A percentile compares a stretch with the other conserved stretches of the same genome.
Conservation (phyloP, 768 basidiomycete genomes). For the Solioccasus polychromus region DNA sequence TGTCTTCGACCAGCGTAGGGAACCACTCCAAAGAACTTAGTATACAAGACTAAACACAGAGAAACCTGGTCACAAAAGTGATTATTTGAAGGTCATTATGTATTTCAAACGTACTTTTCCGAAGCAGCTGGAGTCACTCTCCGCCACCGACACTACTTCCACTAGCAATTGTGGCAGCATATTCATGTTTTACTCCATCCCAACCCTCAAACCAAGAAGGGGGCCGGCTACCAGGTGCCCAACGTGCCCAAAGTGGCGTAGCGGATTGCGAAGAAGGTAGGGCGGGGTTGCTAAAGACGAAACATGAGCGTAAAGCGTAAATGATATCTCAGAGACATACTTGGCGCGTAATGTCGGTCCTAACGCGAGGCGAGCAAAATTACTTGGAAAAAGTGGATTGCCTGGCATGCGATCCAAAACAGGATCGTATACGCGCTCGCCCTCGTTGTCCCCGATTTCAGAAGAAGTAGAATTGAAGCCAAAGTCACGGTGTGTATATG, state of each 20-base stretch:
- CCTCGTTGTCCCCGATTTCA: constrained; percentile 26
- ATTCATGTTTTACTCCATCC: constrained; percentile 41
- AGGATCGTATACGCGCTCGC: constrained; percentile 41
- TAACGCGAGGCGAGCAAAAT: constrained; percentile 64
- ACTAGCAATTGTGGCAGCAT: constrained; percentile 41
- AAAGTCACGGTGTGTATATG: constrained; percentile 16
- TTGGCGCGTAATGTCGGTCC: constrained; percentile 64
- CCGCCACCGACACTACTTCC: constrained; percentile 30
- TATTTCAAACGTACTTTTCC: not conserved
- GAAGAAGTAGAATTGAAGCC: constrained; percentile 12
- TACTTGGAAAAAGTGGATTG: constrained; percentile 78
- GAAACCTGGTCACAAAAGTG: not conserved
- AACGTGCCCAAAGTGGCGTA: constrained; percentile 21
- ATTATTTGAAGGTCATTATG: not conserved
- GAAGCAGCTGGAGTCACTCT: constrained; percentile 11
- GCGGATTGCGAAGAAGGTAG: constrained; percentile 15
- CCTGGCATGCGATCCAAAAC: constrained; percentile 68
- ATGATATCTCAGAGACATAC: constrained; percentile 29
- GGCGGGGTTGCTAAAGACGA: constrained; percentile 24
- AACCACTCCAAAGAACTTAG: not conserved
- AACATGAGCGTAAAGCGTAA: not conserved
- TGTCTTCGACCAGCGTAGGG: not conserved
- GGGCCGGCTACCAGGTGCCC: constrained; percentile 29
- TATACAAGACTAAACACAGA: not conserved
- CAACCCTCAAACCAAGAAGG: constrained; percentile 42